Evolutionary conservation across 306 rosid genomes (phyloP).

Genomic region (Vigna trinervia): DNA sequence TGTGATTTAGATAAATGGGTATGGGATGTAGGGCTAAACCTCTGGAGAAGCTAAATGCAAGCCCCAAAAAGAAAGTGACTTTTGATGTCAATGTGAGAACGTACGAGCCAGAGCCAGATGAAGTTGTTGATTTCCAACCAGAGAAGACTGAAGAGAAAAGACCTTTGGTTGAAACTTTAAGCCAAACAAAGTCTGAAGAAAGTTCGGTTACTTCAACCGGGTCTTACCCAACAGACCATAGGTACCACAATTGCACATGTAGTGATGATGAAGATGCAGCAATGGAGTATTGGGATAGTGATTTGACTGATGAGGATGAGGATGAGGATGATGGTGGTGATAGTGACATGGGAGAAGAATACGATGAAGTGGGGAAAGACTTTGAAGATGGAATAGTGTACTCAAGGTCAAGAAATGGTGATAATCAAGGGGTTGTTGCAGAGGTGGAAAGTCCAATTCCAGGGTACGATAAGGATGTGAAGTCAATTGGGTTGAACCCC

Average conservation of each 20-base stretch:
- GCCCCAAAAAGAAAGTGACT: constrained; percentile 68
- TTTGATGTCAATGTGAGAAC: constrained; percentile 73
- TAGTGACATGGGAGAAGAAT: constrained; percentile 56
- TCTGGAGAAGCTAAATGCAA: constrained; percentile 50
- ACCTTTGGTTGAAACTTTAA: constrained; percentile 35
- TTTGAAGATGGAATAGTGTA: constrained; percentile 45
- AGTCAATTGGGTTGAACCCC: constrained; percentile 47
- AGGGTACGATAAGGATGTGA: constrained; percentile 37
- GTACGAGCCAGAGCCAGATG: constrained; percentile 72
- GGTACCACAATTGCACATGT: constrained; percentile 73
- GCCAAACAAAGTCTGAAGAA: constrained; percentile 60
- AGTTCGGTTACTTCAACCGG: constrained; percentile 51
- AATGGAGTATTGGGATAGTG: constrained; percentile 53
- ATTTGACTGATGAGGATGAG: constrained; percentile 60
- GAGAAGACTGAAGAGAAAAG: constrained; percentile 49
- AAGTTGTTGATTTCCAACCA: constrained; percentile 41
- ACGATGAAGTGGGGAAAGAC: constrained; percentile 30
- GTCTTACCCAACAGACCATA: constrained; percentile 61
- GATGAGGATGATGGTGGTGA: constrained; percentile 44
- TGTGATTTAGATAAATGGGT: constrained; percentile 4
- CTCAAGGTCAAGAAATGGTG: constrained; percentile 43
- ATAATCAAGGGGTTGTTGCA: constrained; percentile 40
- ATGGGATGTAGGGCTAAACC: constrained; percentile 54
- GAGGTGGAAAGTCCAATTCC: constrained; percentile 52
- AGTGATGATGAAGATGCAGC: constrained; percentile 71